phyloP scores from a whole-genome alignment of 208 protist genomes.

The Crithidia bombi region DNA sequence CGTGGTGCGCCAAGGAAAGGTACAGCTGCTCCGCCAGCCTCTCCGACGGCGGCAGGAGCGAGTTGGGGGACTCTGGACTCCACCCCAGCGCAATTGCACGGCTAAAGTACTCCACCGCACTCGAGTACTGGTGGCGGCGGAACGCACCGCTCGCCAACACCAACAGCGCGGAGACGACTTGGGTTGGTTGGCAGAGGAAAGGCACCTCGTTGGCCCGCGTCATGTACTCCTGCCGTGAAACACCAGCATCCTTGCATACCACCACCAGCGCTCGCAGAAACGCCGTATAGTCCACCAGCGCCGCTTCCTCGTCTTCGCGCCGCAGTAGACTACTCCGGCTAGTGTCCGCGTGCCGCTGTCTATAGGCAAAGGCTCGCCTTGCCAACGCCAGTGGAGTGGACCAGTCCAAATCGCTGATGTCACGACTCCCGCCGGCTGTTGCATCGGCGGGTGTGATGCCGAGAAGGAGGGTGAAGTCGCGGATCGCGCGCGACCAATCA shows the following conservation, averaged over 20 bases:
- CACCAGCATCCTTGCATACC: conserved; percentile 7
- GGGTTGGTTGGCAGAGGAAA: conserved; percentile 44
- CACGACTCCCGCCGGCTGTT: neutral
- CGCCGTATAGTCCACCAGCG: conserved; percentile 56
- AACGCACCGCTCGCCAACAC: conserved; percentile 84
- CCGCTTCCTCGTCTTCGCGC: conserved; percentile 58
- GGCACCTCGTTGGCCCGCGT: conserved; percentile 7
- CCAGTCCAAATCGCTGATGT: conserved; percentile 34
- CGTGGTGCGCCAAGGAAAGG: conserved; percentile 66
- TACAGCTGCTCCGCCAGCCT: conserved; percentile 76
- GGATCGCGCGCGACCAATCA: conserved; percentile 76
- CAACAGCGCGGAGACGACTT: conserved; percentile 79
- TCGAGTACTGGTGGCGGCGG: conserved; percentile 46
- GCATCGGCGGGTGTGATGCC: conserved; percentile 33
- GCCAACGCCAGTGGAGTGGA: conserved; percentile 76
- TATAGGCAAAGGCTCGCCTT: conserved; percentile 75
- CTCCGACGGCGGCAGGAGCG: conserved; percentile 23
- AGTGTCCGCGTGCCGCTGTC: conserved; percentile 38
- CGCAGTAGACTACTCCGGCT: conserved; percentile 16
- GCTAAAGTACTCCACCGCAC: conserved; percentile 73
- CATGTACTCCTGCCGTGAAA: conserved; percentile 20
- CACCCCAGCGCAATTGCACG: conserved; percentile 77
- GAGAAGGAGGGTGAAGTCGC: conserved; percentile 80
- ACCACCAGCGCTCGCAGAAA: conserved; percentile 44
- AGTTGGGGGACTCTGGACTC: conserved; percentile 38